Evolutionary conservation across 2,329 filamentous ascomycete genomes (phyloP).

Genomic region (Cladosporium velox): DNA sequence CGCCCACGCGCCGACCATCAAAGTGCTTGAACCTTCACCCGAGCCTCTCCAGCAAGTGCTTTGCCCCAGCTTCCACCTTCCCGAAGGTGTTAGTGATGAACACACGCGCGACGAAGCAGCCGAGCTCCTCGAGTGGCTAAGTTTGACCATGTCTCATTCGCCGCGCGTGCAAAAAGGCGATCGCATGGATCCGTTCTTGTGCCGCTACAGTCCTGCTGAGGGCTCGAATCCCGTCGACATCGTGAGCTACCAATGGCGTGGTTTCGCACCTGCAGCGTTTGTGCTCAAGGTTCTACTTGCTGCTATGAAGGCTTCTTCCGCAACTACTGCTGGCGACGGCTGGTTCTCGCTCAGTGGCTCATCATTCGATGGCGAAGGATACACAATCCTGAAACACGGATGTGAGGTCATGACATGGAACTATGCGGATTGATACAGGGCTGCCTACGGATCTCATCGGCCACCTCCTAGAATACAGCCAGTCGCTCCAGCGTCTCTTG

Average conservation of each 20-base stretch:
- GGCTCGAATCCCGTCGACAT: slow-evolving; percentile 30
- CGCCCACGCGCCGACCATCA: slow-evolving; percentile 38
- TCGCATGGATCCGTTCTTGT: slow-evolving; percentile 67
- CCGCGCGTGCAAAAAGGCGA: slow-evolving; percentile 62
- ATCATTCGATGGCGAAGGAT: slow-evolving; percentile 35
- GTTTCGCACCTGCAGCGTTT: slow-evolving; percentile 44
- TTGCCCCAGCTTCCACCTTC: slow-evolving; percentile 34
- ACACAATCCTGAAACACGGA: slow-evolving; percentile 34
- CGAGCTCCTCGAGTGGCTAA: slow-evolving; percentile 73
- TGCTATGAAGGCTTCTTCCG: slow-evolving; percentile 27
- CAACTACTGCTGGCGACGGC: slow-evolving; percentile 21
- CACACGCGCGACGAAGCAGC: slow-evolving; percentile 63
- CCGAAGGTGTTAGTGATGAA: slow-evolving; percentile 34
- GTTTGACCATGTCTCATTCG: slow-evolving; percentile 65
- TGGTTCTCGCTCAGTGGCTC: slow-evolving; percentile 38
- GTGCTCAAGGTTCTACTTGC: slow-evolving; percentile 34
- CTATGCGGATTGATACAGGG: slow-evolving; percentile 33
- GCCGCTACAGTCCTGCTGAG: slow-evolving; percentile 61
- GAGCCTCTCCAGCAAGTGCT: slow-evolving; percentile 30
- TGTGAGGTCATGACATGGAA: slow-evolving; percentile 37
- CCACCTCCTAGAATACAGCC: slow-evolving; percentile 9
- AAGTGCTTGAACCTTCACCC: slow-evolving; percentile 31
- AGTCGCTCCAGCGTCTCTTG: slow-evolving; percentile 42
- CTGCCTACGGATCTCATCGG: not conserved
- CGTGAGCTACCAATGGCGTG: slow-evolving; percentile 45